Conservation (phyloP, 768 basidiomycete species). For the Suillus placidus region DNA sequence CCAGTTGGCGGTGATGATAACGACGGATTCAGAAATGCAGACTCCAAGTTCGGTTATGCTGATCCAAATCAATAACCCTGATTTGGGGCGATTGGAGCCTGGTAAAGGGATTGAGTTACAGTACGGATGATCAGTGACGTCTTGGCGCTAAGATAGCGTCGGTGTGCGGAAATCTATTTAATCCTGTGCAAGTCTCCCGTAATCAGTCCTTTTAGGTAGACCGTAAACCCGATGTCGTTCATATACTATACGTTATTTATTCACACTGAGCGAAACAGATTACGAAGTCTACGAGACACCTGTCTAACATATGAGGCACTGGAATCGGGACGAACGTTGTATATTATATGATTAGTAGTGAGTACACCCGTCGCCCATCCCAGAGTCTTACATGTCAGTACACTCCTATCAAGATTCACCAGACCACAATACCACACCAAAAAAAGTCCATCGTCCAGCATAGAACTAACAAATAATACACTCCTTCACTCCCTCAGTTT, state of each 20-base stretch:
- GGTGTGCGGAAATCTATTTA: no score
- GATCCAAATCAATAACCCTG: conserved; percentile 99
- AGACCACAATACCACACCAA: neutral
- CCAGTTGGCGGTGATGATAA: no score
- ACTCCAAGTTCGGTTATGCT: conserved; percentile 39
- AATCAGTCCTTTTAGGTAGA: no score
- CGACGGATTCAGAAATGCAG: no score
- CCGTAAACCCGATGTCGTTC: no score
- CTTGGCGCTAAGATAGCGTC: no score
- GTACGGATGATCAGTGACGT: neutral
- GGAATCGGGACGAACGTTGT: neutral
- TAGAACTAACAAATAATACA: conserved; percentile 47
- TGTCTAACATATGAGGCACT: no score
- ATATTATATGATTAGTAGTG: neutral
- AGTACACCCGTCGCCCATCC: neutral
- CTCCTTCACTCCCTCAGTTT: conserved; percentile 36
- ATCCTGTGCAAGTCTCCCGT: no score
- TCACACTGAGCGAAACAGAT: neutral
- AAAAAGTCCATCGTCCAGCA: no score
- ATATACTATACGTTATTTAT: neutral
- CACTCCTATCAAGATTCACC: neutral
- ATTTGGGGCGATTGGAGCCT: conserved; percentile 97
- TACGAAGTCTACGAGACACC: neutral
- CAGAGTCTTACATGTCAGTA: neutral
- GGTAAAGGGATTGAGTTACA: conserved; percentile 11